Percentiles rank a stretch among this genome's conserved stretches.
phyloP scores from a whole-genome alignment of 2,329 filamentous ascomycete species.

The Fusarium bulbicola region DNA sequence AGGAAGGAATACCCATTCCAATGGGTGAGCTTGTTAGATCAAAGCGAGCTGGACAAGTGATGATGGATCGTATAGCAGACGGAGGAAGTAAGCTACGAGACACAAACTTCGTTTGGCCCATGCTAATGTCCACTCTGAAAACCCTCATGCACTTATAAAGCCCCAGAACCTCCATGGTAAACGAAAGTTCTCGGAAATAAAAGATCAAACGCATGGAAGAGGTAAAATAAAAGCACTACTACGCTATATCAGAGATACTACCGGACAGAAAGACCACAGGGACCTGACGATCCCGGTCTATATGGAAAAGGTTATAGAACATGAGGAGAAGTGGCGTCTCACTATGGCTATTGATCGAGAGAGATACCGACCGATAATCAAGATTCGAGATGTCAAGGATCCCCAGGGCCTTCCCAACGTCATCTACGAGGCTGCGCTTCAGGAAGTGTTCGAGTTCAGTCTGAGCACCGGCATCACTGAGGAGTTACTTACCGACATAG shows the following conservation, averaged over 20 bases:
- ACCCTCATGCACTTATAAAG: background rate
- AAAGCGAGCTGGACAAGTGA: background rate
- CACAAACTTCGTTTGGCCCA: background rate
- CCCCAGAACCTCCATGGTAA: background rate
- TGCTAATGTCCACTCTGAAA: background rate
- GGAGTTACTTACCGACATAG: constrained; percentile 29
- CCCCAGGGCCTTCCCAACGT: constrained; percentile 21
- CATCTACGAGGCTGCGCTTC: background rate
- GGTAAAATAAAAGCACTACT: background rate
- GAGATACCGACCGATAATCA: constrained; percentile 49
- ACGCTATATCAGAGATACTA: constrained; percentile 18
- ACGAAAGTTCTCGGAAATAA: background rate
- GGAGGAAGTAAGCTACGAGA: background rate
- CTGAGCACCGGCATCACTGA: constrained; percentile 42
- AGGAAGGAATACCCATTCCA: constrained; percentile 43
- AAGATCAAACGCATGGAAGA: constrained; percentile 14
- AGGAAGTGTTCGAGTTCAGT: constrained; percentile 38
- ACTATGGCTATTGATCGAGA: constrained; percentile 55
- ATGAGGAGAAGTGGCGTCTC: constrained; percentile 51
- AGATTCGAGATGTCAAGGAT: constrained; percentile 40
- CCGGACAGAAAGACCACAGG: background rate
- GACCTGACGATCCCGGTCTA: constrained; percentile 44
- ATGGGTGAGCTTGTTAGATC: background rate
- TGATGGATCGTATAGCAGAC: background rate
- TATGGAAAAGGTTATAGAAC: constrained; percentile 46